Percentiles rank a stretch among this genome's conserved stretches.
Conservation (phyloP, 257 asterid genomes). For the Petunia secreta region DNA sequence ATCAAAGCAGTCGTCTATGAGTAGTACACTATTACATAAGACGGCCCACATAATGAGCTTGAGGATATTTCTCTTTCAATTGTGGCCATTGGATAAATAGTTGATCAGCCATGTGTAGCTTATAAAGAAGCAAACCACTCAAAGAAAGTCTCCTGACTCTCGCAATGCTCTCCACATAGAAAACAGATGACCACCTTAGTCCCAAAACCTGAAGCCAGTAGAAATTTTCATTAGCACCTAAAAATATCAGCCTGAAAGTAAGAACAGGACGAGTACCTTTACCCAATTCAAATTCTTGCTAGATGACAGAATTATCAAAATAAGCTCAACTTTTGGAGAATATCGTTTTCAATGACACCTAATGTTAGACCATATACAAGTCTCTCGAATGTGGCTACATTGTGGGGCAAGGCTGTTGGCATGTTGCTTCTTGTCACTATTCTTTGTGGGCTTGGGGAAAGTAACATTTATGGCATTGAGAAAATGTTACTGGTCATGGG, state of each 20-base stretch:
- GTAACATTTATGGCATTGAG: too few species aligned
- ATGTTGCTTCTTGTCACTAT: too few species aligned
- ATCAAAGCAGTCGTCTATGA: not conserved
- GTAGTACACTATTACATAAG: conserved; percentile 55
- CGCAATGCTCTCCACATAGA: conserved; percentile 94
- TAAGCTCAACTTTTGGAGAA: not conserved
- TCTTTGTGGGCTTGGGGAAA: too few species aligned
- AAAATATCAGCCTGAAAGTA: not conserved
- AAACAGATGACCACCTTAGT: conserved; percentile 81
- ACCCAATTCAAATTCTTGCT: not conserved
- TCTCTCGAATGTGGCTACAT: too few species aligned
- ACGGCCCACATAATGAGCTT: conserved; percentile 75
- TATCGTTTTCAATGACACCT: not conserved
- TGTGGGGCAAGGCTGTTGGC: too few species aligned
- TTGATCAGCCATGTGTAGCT: conserved; percentile 77
- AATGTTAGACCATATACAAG: not conserved
- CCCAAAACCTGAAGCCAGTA: conserved; percentile 53
- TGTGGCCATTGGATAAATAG: conserved; percentile 94
- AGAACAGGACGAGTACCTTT: not conserved
- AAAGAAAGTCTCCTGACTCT: conserved; percentile 84
- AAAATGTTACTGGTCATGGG: too few species aligned
- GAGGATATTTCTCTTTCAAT: conserved; percentile 69
- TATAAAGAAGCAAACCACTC: conserved; percentile 79
- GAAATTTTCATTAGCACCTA: not conserved
- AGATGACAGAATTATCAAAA: not conserved